These are phyloP conservation scores for Solanum rostratum DNA, from an alignment of 257 asterid species.

Conservation along the genomic window DNA sequence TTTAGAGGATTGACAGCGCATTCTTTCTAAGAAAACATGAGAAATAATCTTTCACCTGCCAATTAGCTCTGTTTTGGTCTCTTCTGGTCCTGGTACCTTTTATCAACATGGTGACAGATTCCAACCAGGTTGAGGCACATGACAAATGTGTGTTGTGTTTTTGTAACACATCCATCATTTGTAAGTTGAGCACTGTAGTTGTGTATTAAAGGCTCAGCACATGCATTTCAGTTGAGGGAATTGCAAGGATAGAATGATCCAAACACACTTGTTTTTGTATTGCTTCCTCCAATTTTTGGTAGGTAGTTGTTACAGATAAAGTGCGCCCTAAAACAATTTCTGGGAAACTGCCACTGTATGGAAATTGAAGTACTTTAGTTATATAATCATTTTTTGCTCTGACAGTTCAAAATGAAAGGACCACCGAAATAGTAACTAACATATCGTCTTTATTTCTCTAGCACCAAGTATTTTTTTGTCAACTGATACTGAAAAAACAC, in stretches of 20 bases:
- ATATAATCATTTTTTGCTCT: not conserved
- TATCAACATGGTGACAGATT: not conserved
- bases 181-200: not conserved
- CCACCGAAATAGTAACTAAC: not conserved
- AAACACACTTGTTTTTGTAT: not conserved
- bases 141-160: not conserved
- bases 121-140: not conserved
- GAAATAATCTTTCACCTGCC: not conserved
- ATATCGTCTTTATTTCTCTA: not conserved
- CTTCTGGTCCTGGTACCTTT: not conserved
- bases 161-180: not conserved
- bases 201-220: not conserved
- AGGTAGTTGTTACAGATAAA: not conserved
- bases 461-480: not conserved
- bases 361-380: not conserved
- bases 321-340: not conserved
- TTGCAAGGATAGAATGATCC: not conserved
- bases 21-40: not conserved
- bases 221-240: not conserved
- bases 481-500: not conserved
- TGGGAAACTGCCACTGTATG: not conserved
- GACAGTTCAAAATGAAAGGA: not conserved
- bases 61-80: not conserved
- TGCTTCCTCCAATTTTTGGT: not conserved
- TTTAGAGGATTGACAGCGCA: not conserved